These are phyloP conservation scores for Naganishia antarctica DNA, from an alignment of 768 basidiomycete genomes.

Conservation along the genomic window DNA sequence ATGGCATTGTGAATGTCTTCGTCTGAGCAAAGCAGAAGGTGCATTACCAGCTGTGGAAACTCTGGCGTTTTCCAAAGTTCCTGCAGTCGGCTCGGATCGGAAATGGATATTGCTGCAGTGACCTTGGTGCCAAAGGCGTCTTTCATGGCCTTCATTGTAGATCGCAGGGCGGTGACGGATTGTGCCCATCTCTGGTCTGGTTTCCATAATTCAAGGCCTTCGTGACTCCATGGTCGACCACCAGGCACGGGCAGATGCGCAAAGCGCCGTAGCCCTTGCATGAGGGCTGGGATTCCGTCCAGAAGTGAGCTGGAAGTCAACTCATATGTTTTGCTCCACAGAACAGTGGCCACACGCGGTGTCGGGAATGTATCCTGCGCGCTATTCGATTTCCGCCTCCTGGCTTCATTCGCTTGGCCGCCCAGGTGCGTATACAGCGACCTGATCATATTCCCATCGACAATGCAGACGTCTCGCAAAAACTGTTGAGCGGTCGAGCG, in stretches of 20 bases:
- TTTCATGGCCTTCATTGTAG: constrained; percentile 58
- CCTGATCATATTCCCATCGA: constrained; percentile 45
- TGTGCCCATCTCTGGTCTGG: constrained; percentile 41
- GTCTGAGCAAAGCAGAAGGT: constrained; percentile 75
- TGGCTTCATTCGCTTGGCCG: constrained; percentile 35
- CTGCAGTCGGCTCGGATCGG: constrained; percentile 54
- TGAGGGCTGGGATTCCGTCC: constrained; percentile 59
- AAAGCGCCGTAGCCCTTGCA: constrained; percentile 59
- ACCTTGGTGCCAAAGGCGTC: constrained; percentile 62
- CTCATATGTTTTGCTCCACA: constrained; percentile 69
- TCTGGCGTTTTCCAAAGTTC: constrained; percentile 58
- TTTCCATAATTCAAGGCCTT: constrained; percentile 35
- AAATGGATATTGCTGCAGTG: constrained; percentile 63
- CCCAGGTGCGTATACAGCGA: constrained; percentile 38
- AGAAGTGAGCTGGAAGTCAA: constrained; percentile 59
- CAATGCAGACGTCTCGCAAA: constrained; percentile 41
- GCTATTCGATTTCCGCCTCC: constrained; percentile 27
- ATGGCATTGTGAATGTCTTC: constrained; percentile 68
- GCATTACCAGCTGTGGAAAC: constrained; percentile 60
- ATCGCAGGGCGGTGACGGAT: constrained; percentile 61
- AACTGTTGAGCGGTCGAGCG: constrained; percentile 53
- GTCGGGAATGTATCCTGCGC: constrained; percentile 24
- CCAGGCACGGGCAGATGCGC: constrained; percentile 65
- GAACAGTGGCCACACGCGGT: constrained; percentile 53
- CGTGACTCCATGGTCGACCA: constrained; percentile 42